phyloP scores from a whole-genome alignment of 2,329 filamentous ascomycete species.

The Ophiostoma fasciatum region DNA sequence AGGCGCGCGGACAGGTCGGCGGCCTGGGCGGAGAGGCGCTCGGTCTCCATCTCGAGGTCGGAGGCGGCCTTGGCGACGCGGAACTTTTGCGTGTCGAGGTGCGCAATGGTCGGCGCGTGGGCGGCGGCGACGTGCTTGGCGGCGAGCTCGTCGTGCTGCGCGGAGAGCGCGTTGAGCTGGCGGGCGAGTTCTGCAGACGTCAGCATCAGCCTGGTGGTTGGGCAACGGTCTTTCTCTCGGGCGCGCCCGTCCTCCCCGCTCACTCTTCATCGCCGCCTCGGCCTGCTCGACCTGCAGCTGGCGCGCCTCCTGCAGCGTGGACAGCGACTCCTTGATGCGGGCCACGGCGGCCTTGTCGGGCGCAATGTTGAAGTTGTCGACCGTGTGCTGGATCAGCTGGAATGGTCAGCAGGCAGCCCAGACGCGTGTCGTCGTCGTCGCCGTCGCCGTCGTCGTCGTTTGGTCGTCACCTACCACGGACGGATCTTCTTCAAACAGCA shows the following conservation, averaged over 20 bases:
- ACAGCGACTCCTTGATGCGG: constrained; percentile 71
- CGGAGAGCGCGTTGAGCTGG: constrained; percentile 56
- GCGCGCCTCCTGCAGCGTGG: constrained; percentile 71
- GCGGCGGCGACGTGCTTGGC: constrained; percentile 59
- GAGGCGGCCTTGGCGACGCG: constrained; percentile 80
- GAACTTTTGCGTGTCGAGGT: constrained; percentile 87
- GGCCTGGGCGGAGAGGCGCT: constrained; percentile 68
- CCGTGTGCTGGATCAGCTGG: constrained; percentile 81
- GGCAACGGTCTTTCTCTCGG: too few species aligned
- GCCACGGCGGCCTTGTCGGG: constrained; percentile 74
- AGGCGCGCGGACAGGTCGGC: constrained; percentile 60
- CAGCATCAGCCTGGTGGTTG: too few species aligned
- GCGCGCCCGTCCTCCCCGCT: constrained; percentile 8
- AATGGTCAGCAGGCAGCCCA: too few species aligned
- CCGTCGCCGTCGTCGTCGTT: too few species aligned
- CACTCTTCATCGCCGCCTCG: constrained; percentile 49
- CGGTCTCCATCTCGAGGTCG: constrained; percentile 87
- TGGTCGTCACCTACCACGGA: constrained; percentile 61
- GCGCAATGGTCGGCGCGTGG: constrained; percentile 72
- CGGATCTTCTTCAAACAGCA: constrained; percentile 91
- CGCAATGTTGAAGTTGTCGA: constrained; percentile 86
- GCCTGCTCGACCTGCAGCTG: constrained; percentile 59
- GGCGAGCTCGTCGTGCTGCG: constrained; percentile 64
- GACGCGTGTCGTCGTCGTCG: too few species aligned
- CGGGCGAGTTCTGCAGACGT: constrained; percentile 47